Evolutionary conservation across 139 green algal genomes (phyloP), one percentile per base, ranked within the genome.

Genomic region (Haematococcus lacustris): DNA sequence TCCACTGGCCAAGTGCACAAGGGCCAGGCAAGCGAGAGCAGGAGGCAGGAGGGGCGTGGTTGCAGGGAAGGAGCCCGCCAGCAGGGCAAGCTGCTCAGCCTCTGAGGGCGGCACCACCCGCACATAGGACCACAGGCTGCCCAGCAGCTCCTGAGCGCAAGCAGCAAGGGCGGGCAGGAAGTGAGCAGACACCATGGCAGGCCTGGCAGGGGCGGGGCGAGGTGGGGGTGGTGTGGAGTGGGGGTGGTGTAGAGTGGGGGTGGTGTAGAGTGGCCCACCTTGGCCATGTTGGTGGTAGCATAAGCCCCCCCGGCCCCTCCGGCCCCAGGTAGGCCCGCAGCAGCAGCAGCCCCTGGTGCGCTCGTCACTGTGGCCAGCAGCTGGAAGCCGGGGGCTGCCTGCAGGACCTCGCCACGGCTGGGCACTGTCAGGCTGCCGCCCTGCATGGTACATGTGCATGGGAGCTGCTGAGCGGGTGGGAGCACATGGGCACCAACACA

Each of bases 341-440:
- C 77, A 50, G 62, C 57, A 30, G n/a, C n/a, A n/a, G n/a, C n/a
- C n/a, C n/a, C n/a, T n/a, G 84, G 77, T 1, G 80, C 50, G 40
- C 65, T 84, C 17, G 86, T 93, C 39, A 95, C 73, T 13, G 93
- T 95, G 1, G 85, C 89, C 21, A 97, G 77, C 13, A 97, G 78
- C 74, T 94, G 89, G 69, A 97, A 97, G 33, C 88, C 89, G 0
- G 81, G 79, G 4, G 81, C 81, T 0, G 92, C 88, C 1, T 72
- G 43, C 32, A 96, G 73, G 30, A 81, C 73, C 76, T 93, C 81
- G 0, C 77, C 88, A 79, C 5, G 88, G 84, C 9, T n/a, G n/a
- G n/a, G n/a, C n/a, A 98, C 80, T 41, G 85, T 68, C 62, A 97
- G 81, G 41, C 76, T 80, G 26, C 92, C 77, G 25, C 79, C 83